Conservation (phyloP, 1,139 yeast genomes). For the Candida dubliniensis region DNA sequence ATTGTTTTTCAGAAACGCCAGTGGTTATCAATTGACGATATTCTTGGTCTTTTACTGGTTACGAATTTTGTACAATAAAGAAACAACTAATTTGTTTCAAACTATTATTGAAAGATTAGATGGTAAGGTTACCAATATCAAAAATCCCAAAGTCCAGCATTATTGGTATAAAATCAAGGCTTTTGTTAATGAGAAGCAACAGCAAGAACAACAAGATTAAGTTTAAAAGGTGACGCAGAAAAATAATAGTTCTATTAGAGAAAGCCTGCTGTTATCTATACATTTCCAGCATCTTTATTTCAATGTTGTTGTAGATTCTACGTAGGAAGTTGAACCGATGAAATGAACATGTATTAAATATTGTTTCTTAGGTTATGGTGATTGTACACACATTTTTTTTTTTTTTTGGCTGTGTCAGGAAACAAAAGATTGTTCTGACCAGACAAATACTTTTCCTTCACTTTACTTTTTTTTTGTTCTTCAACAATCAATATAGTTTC, state of each 20-base stretch:
- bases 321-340: too few relatives aligned
- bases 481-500: slow-evolving; percentile 17
- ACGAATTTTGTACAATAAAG: slow-evolving; percentile 55
- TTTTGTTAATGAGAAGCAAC: slow-evolving; percentile 37
- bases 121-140: slow-evolving; percentile 35
- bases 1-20: slow-evolving; percentile 58
- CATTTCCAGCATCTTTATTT: too few relatives aligned
- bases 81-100: slow-evolving; percentile 46
- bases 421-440: background rate
- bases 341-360: too few relatives aligned
- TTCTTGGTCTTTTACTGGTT: slow-evolving; percentile 68
- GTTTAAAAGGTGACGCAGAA: background rate
- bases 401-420: too few relatives aligned
- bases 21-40: slow-evolving; percentile 64
- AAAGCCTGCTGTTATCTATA: background rate
- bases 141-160: slow-evolving; percentile 48
- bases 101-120: slow-evolving; percentile 45
- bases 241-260: too few relatives aligned
- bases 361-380: too few relatives aligned
- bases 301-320: too few relatives aligned
- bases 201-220: slow-evolving; percentile 4
- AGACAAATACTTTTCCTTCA: background rate
- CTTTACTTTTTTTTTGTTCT: background rate
- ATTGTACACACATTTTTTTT: too few relatives aligned
- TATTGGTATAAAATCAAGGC: slow-evolving; percentile 44